Conservation (phyloP, 176 grass and related monocot genomes). For the Tuctoria greenei region DNA sequence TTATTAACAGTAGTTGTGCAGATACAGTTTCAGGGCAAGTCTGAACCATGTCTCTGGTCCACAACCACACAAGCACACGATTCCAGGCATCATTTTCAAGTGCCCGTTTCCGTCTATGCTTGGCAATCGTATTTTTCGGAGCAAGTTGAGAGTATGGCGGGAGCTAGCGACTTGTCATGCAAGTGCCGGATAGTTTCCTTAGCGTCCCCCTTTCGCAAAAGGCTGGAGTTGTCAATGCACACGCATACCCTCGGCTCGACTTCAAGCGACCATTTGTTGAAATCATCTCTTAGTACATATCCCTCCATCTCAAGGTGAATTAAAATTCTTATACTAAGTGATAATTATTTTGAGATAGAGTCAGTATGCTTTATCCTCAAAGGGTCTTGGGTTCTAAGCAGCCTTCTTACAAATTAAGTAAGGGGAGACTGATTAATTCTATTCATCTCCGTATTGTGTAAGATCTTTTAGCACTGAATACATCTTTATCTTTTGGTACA, state of each 20-base stretch:
- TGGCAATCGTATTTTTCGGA: not conserved
- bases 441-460: too few relatives aligned
- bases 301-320: too few relatives aligned
- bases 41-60: constrained; percentile 1
- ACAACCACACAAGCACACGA: not conserved
- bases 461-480: too few relatives aligned
- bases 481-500: not conserved
- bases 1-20: not conserved
- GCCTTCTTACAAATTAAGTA: too few relatives aligned
- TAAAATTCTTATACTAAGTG: too few relatives aligned
- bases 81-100: constrained; percentile 25
- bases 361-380: too few relatives aligned
- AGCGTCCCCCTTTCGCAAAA: not conserved
- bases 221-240: constrained; percentile 21
- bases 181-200: constrained; percentile 10
- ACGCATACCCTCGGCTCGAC: constrained; percentile 23
- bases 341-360: too few relatives aligned
- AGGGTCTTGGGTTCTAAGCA: too few relatives aligned
- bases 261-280: constrained; percentile 3
- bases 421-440: too few relatives aligned
- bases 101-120: constrained; percentile 15
- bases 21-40: not conserved
- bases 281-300: not conserved
- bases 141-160: not conserved
- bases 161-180: constrained; percentile 19